Base-by-base conservation (phyloP, 169 alveolate species). In the Plasmodium cynomolgi region DNA sequence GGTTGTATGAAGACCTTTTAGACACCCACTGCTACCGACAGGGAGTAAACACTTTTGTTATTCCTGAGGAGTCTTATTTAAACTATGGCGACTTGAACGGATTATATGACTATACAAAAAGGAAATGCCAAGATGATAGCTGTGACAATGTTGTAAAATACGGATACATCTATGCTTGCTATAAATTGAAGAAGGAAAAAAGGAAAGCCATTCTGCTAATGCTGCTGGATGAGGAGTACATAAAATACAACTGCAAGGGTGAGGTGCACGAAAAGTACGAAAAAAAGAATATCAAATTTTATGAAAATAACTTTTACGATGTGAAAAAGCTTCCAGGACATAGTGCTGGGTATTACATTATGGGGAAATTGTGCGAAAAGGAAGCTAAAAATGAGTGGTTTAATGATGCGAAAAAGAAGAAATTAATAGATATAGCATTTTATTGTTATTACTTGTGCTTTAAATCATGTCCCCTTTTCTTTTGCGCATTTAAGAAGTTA, bases 281-380 rank as follows among this genome's bases (percentile, higher is more conserved):
- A 17, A 54, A 83, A 58, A 83, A 83, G 54, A 54, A 88, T 88
- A 58, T 88, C 26, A 23, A 88, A 31, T 15, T 79, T 79, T 88
- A 88, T 88, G 81, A 50, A 50, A 34, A 88, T 17, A 88, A 37
- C 20, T 88, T 79, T 79, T 58, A 88, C 73, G 54, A 88, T 79
- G 85, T 88, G 20, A 58, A 88, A 77, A 37, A 44, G 29, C 33
- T 88, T 13, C 94, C 94, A 23, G 94, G 94, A 1, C 81, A 88
- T 77, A 88, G 94, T 79, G 82, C 39, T 23, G 94, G 83, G 20
- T 88, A 88, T 88, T 88, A 88, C 34, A 79, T 88, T 31, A 33
- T 88, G 74, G 94, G 94, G 20, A 88, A 88, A 79, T 33, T 88
- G 71, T 88, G 62, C 44, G 94, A 88, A 88, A 56, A 88, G 44